These are phyloP conservation scores for Verticillium dahliae DNA, from an alignment of 2,329 filamentous ascomycete genomes.

Conservation along the genomic window DNA sequence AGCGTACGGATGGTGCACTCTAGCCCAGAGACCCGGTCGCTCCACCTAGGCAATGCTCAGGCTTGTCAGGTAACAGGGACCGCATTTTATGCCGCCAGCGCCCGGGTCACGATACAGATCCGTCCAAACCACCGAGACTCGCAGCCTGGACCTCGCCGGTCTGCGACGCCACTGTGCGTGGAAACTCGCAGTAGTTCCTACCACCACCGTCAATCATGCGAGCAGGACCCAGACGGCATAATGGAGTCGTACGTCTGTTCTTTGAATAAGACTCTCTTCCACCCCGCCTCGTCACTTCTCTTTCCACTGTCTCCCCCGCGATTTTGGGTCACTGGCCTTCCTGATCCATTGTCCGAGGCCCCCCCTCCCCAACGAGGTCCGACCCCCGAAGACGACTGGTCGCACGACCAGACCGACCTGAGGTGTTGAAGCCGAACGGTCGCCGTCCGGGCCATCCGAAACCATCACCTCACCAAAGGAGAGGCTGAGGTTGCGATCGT, in stretches of 20 bases:
- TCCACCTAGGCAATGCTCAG: not conserved
- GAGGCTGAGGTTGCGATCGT: not conserved
- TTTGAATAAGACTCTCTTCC: not conserved
- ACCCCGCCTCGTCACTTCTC: not conserved
- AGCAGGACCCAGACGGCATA: not conserved
- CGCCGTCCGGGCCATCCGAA: not conserved
- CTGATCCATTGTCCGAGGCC: not conserved
- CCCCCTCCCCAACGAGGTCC: not conserved
- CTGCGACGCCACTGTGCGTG: not conserved
- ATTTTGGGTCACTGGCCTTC: not conserved
- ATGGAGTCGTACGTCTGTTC: not conserved
- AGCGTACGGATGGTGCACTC: not conserved
- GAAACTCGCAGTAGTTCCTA: not conserved
- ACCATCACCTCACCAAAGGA: not conserved
- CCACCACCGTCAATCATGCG: not conserved
- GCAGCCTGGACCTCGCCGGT: not conserved
- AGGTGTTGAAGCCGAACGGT: not conserved
- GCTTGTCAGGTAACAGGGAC: not conserved
- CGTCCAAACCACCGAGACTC: not conserved
- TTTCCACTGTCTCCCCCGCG: not conserved
- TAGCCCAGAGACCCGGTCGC: not conserved
- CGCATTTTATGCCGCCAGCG: not conserved
- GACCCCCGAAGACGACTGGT: not conserved
- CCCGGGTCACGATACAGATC: not conserved
- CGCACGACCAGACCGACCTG: not conserved